Conservation (phyloP, 805 yeast genomes). For the Maudiozyma saulgeensis region DNA sequence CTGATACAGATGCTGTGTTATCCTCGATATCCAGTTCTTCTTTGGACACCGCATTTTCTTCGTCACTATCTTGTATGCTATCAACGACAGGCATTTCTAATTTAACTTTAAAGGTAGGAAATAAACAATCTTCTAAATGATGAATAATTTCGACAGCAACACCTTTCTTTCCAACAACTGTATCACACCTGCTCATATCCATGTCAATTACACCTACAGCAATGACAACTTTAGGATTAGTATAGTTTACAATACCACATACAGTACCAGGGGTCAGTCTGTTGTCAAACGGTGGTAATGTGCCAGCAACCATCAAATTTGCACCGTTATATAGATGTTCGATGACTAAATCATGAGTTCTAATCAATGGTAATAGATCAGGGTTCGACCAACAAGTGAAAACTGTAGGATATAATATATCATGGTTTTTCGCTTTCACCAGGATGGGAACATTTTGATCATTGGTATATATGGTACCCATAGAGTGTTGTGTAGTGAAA, state of each 20-base stretch:
- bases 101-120: conserved; percentile 39
- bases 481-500: conserved; percentile 43
- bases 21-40: conserved; percentile 5
- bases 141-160: conserved; percentile 72
- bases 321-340: conserved; percentile 67
- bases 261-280: conserved; percentile 41
- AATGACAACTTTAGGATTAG: conserved; percentile 50
- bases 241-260: conserved; percentile 62
- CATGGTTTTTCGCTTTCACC: conserved; percentile 52
- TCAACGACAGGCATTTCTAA: conserved; percentile 33
- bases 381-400: conserved; percentile 67
- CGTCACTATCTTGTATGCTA: conserved; percentile 4
- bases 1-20: conserved; percentile 2
- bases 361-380: conserved; percentile 51
- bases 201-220: conserved; percentile 60
- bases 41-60: not conserved
- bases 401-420: conserved; percentile 54
- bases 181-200: conserved; percentile 36
- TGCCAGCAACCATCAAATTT: conserved; percentile 67
- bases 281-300: conserved; percentile 47
- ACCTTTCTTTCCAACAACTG: conserved; percentile 59
- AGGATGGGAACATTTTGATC: conserved; percentile 58
- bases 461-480: conserved; percentile 59
- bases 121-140: conserved; percentile 55
- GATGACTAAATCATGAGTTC: conserved; percentile 67